Evolutionary conservation across 768 basidiomycete genomes (phyloP).

Genomic region (Asterophora lycoperdoides): DNA sequence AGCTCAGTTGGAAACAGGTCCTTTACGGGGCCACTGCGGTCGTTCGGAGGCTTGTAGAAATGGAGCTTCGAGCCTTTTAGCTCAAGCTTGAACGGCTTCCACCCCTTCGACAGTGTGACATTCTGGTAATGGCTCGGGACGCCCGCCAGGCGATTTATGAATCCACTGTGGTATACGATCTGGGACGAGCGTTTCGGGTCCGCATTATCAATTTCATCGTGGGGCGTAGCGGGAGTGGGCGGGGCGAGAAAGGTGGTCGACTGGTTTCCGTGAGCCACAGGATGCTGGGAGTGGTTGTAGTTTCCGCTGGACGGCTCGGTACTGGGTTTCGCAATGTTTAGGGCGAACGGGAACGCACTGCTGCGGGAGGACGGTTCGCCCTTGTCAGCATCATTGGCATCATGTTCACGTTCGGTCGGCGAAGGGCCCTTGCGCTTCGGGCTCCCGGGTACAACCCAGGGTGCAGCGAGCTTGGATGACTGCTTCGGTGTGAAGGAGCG

Average conservation of each 20-base stretch:
- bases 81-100: slow-evolving; percentile 86
- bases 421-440: slow-evolving; percentile 57
- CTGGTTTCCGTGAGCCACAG: slow-evolving; percentile 6
- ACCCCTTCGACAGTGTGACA: slow-evolving; percentile 54
- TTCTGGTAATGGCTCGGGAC: slow-evolving; percentile 38
- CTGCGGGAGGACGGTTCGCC: slow-evolving; percentile 1
- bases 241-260: slow-evolving; percentile 43
- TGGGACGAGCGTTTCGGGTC: slow-evolving; percentile 67
- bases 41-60: slow-evolving; percentile 81
- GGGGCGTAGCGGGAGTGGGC: slow-evolving; percentile 43
- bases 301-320: slow-evolving; percentile 4
- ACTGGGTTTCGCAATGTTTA: slow-evolving; percentile 6
- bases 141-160: slow-evolving; percentile 69
- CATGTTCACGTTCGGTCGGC: slow-evolving; percentile 34
- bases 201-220: slow-evolving; percentile 23
- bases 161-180: slow-evolving; percentile 69
- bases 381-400: slow-evolving; percentile 13
- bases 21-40: slow-evolving; percentile 59
- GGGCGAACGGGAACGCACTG: slow-evolving; percentile 14
- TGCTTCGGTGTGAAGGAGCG: slow-evolving; percentile 71
- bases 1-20: slow-evolving; percentile 70
- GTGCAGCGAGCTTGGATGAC: slow-evolving; percentile 61
- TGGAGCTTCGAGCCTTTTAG: slow-evolving; percentile 81
- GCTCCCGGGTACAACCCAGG: slow-evolving; percentile 46
- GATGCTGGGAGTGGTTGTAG: background rate